A percentile compares a stretch with the other conserved stretches of the same genome.
Evolutionary conservation across 2,329 filamentous ascomycete species (phyloP).

Genomic region (Exophiala spinifera): DNA sequence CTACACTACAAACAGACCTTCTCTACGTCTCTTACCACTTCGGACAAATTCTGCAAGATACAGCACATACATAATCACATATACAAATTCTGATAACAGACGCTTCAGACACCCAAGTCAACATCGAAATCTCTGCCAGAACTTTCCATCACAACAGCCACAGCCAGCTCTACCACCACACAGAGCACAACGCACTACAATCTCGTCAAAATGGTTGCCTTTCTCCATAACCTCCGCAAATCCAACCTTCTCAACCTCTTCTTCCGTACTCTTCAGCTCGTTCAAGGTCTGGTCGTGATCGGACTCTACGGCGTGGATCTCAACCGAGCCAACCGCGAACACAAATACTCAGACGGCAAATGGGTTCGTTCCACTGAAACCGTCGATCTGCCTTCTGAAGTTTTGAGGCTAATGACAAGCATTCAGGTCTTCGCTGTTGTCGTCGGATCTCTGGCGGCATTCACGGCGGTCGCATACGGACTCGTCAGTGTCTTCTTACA

Average conservation of each 20-base stretch:
- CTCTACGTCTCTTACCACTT: not conserved
- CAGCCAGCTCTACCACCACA: not conserved
- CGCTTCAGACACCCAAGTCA: not conserved
- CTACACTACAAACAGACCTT: not conserved
- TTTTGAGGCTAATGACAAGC: constrained; percentile 7
- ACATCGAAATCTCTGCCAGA: not conserved
- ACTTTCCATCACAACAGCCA: not conserved
- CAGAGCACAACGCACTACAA: not conserved
- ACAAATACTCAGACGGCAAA: constrained; percentile 59
- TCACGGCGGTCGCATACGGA: constrained; percentile 64
- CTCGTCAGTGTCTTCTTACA: constrained; percentile 55
- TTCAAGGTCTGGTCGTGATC: constrained; percentile 71
- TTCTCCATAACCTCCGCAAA: constrained; percentile 9
- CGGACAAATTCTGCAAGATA: not conserved
- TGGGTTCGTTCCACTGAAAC: constrained; percentile 56
- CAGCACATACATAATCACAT: not conserved
- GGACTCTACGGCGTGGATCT: constrained; percentile 75
- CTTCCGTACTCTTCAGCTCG: constrained; percentile 70
- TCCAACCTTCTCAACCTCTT: constrained; percentile 35
- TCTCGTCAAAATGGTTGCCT: constrained; percentile 2
- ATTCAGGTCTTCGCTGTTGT: constrained; percentile 67
- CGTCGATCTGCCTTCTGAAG: constrained; percentile 6
- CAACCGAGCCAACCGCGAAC: constrained; percentile 49
- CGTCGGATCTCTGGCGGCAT: constrained; percentile 62
- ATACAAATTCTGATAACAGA: too few species aligned